Conservation (phyloP, 306 rosid species). For the Prunus armeniaca region DNA sequence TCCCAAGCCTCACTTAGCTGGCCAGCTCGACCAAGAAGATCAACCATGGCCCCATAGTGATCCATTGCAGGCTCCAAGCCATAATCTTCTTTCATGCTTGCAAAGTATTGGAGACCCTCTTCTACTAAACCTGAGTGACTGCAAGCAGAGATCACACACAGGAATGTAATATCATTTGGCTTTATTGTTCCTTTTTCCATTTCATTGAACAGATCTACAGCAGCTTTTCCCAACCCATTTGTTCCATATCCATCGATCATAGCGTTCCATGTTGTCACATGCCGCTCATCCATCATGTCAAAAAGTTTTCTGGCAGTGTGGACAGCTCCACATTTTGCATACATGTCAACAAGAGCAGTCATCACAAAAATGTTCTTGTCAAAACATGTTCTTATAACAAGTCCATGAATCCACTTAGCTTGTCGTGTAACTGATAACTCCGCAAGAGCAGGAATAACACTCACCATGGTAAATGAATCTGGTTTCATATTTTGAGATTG, state of each 20-base stretch:
- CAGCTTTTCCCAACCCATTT: conserved; percentile 70
- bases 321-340: conserved; percentile 76
- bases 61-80: conserved; percentile 77
- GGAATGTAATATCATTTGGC: conserved; percentile 65
- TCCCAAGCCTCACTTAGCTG: conserved; percentile 69
- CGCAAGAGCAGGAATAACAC: conserved; percentile 77
- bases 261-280: conserved; percentile 85
- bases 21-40: conserved; percentile 88
- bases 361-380: conserved; percentile 68
- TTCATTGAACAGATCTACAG: conserved; percentile 55
- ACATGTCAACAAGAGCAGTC: conserved; percentile 84
- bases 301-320: conserved; percentile 70
- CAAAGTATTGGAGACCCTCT: conserved; percentile 59
- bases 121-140: conserved; percentile 88
- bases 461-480: conserved; percentile 83
- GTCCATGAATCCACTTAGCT: conserved; percentile 96
- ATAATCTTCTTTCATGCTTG: conserved; percentile 59
- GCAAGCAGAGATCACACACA: conserved; percentile 77
- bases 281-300: conserved; percentile 70
- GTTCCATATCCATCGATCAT: conserved; percentile 96
- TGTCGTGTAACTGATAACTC: conserved; percentile 77
- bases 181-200: conserved; percentile 55
- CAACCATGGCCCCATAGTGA: conserved; percentile 87
- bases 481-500: conserved; percentile 51
- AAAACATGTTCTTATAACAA: conserved; percentile 58